These are phyloP conservation scores for Suhomyces chickasaworum DNA, from an alignment of 1,139 yeast species.

Conservation along the genomic window DNA sequence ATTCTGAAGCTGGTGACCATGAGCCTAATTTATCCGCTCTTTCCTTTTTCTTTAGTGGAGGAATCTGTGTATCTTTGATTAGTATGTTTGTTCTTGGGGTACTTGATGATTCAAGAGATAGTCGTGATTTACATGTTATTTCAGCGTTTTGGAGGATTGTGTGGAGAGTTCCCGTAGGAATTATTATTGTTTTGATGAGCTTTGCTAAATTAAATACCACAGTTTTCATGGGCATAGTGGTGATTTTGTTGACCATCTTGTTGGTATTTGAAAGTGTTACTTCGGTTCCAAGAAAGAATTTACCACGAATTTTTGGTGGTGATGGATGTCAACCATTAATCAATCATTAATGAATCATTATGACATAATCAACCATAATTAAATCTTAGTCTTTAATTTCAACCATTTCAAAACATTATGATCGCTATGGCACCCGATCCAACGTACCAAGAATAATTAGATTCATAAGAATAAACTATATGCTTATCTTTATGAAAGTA, in stretches of 20 bases:
- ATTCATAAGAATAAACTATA: too few relatives aligned
- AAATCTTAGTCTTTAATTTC: too few relatives aligned
- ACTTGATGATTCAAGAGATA: constrained; percentile 43
- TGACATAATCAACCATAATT: too few relatives aligned
- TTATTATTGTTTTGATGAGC: constrained; percentile 43
- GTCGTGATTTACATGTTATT: constrained; percentile 29
- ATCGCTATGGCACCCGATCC: too few relatives aligned
- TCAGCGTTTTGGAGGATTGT: constrained; percentile 42
- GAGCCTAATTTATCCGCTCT: constrained; percentile 36
- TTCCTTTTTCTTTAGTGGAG: constrained; percentile 53
- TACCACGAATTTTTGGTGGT: background rate
- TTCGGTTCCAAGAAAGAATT: constrained; percentile 26
- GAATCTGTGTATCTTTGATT: constrained; percentile 43
- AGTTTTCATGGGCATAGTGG: constrained; percentile 44
- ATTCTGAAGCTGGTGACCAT: constrained; percentile 26
- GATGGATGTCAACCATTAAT: background rate
- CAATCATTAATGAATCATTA: too few relatives aligned
- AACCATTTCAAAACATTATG: too few relatives aligned
- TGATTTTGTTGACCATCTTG: constrained; percentile 34
- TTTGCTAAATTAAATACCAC: constrained; percentile 50
- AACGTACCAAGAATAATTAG: too few relatives aligned
- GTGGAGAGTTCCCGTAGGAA: constrained; percentile 42
- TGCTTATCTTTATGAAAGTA: too few relatives aligned
- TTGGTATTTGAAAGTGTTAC: constrained; percentile 39
- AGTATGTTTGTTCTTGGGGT: constrained; percentile 40